Base-by-base conservation (phyloP, 2,329 filamentous ascomycete genomes). In the Bipolaris cookei region DNA sequence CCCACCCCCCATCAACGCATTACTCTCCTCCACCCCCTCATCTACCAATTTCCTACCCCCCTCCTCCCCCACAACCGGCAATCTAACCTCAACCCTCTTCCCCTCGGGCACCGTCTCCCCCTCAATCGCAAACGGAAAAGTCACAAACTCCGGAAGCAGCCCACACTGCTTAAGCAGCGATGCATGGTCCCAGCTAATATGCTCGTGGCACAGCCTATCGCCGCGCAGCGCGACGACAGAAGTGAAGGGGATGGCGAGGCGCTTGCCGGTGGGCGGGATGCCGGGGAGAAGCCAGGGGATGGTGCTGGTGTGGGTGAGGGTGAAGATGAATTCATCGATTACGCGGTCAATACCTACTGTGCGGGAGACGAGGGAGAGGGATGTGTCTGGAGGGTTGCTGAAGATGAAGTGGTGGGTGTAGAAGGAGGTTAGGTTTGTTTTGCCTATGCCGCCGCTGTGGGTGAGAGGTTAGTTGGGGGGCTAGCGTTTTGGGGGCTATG, bases 331-430 rank as follows among this genome's bases (percentile, higher is more conserved):
- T 45, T 77, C 75, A 54, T 77, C 75, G 44, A 77, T 67, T 1
- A 93, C 82, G 0, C 90, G 82, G 66, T 93, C 89, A 0, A 88
- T 83, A 0, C 90, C 90, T 0, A 92, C 78, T 0, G 89, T 92
- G 0, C 90, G 84, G 58, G 87, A 90, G 30, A 92, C 81, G 1
- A 92, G 83, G 66, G 91, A 86, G 2, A 93, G 78, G 3, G 79
- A 78, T 0, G 88, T 87, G 62, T 92, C 89, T 0, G 79, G 80
- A 0, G 90, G 85, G 61, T 93, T 94, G 56, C 81, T 86, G 70
- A 88, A 90, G 65, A 93, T 88, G 76, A 94, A 93, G 67, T 92
- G 85, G 59, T 91, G 71, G 0, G 82, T 81, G 74, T 93, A 93
- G 67, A 93, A 94, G 4, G 80, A 76, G 0, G 87, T 86, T 7